Base-by-base conservation (phyloP, 768 basidiomycete species). In the Panellus pusillus region DNA sequence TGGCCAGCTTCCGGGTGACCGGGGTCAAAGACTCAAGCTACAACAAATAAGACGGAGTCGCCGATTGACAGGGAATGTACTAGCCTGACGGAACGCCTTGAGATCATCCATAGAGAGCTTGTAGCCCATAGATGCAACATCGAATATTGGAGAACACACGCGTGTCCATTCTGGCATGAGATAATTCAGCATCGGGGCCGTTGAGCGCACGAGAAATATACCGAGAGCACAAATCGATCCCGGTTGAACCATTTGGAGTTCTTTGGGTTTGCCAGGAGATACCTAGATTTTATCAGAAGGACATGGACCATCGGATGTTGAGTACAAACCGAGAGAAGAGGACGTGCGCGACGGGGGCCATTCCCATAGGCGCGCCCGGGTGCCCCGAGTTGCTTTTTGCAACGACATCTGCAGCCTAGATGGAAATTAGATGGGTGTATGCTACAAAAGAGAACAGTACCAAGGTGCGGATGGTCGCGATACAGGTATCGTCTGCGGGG, bases 181-280 rank as follows among this genome's bases (percentile, higher is more conserved):
- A 45, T 54, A 47, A 60, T 55, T 31, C 28, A 5, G 13, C 13
- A 39, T 12, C 42, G 24, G 24, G 24, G 24, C 38, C 40, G 14
- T 2, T 14, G 36, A 29, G 11, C 17, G 36, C 44, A 28, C 20
- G 52, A 18, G n/a, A 38, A 9, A 73, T 87, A 61, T 71, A 93
- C 96, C 61, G 94, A 97, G 61, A 97, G 85, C 55, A 98, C 94
- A 65, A 96, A 98, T 72, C 94, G 87, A 78, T 97, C 94, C 57
- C 95, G 88, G 75, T 95, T 96, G 75, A 88, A 89, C 94, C 93
- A 96, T 71, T 91, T 87, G 38, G 93, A 84, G 76, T 80, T 88
- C 70, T 85, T 86, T 45, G 93, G 90, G 74, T 93, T 95, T 65
- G 87, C 86, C 60, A 89, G 89, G 75, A 97, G 70, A 80, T 93